Conservation (phyloP, 352 stramenopile genomes). For the Phytophthora pseudosyringae region DNA sequence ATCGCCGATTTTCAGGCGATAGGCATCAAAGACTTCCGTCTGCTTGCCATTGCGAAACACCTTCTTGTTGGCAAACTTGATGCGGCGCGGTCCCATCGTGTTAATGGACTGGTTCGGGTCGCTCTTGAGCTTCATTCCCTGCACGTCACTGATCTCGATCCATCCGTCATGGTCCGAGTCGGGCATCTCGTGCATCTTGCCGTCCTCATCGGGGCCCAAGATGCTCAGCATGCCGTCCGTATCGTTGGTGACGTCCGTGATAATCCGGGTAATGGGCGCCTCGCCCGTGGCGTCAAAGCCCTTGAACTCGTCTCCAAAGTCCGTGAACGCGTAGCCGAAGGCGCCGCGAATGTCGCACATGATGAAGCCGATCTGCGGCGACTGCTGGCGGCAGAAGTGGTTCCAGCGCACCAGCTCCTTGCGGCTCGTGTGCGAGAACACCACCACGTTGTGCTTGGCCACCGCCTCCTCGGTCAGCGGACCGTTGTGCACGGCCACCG, state of each 20-base stretch:
- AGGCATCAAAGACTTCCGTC: constrained; percentile 86
- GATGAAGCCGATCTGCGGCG: constrained; percentile 84
- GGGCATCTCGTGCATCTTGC: constrained; percentile 90
- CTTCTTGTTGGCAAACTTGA: constrained; percentile 88
- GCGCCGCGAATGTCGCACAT: constrained; percentile 77
- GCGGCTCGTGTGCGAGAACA: constrained; percentile 84
- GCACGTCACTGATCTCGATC: constrained; percentile 86
- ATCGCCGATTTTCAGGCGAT: constrained; percentile 83
- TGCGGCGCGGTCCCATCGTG: constrained; percentile 71
- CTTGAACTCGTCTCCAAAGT: constrained; percentile 81
- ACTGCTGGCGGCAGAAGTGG: constrained; percentile 85
- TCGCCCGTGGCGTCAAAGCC: constrained; percentile 84
- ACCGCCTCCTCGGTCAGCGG: constrained; percentile 69
- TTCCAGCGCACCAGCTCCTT: constrained; percentile 90
- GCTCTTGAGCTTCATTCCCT: constrained; percentile 72
- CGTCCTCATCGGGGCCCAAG: constrained; percentile 82
- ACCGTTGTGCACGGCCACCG: constrained; percentile 76
- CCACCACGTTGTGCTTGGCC: constrained; percentile 84
- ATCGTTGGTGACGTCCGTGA: constrained; percentile 88
- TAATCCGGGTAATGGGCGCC: constrained; percentile 86
- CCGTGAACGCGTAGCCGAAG: constrained; percentile 83
- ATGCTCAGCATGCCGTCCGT: constrained; percentile 78
- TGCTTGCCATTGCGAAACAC: constrained; percentile 88
- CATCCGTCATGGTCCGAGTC: constrained; percentile 87
- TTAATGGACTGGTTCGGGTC: constrained; percentile 80